Base-by-base conservation (phyloP, 225 moss, liverwort and hornwort genomes). In the Polytrichum formosum region DNA sequence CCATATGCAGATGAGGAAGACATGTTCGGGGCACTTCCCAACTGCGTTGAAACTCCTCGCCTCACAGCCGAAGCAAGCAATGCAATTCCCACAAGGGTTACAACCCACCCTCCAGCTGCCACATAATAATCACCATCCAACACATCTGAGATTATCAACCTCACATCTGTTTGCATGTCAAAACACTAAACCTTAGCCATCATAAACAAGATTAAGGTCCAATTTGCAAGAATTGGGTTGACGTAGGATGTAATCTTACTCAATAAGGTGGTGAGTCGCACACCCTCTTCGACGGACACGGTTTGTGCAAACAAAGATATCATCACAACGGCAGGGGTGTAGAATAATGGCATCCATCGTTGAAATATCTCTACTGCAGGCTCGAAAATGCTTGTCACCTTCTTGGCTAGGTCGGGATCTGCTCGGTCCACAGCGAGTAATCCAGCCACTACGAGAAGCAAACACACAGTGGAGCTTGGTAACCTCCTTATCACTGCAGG, bases 321-420 rank as follows among this genome's bases (percentile, higher is more conserved):
- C 82, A 83, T 19, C 29, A 78, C 88, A 37, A 88, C 74, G 0
- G 88, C 79, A 56, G 88, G 88, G 53, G 83, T 80, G 56, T 85
- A 88, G 37, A 88, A 88, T 8, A 88, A 74, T 63, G 88, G 88
- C 72, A 85, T 79, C 88, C 88, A 88, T 56, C 82, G 85, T 80
- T 88, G 88, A 56, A 88, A 53, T 9, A 85, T 73, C 61, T 85
- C 88, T 67, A 85, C 80, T 13, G 83, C 88, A 53, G 88, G 88
- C 33, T 30, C 78, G 53, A 88, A 88, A 53, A 83, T 85, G 26
- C 66, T 61, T 7, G 78, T 82, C 28, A 82, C 76, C 1, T 59
- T 28, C 73, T 76, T 88, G n/a, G 80, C 79, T 55, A 28, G 28
- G 65, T 75, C 56, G 46, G 85, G 78, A 56, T 78, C 66, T 6